Percentiles rank a stretch among this genome's conserved stretches.
Conservation (phyloP, 305 asterid species). For the Fraxinus angustifolia region DNA sequence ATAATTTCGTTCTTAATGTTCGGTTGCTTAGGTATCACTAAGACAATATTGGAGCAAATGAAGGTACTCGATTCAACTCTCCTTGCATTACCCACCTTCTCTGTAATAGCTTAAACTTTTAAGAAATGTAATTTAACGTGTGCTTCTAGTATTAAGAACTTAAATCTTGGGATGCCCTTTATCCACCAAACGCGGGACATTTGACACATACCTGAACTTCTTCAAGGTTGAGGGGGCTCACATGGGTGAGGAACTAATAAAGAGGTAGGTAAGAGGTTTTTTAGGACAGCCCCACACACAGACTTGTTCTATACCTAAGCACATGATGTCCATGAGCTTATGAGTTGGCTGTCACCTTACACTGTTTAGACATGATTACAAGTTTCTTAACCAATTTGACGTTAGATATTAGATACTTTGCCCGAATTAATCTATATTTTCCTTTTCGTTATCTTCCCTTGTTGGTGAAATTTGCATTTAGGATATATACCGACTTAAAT, state of each 20-base stretch:
- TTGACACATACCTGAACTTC: conserved; percentile 30
- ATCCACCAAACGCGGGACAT: conserved; percentile 41
- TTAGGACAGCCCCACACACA: conserved; percentile 51
- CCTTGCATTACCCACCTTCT: not conserved
- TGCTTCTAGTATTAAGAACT: not conserved
- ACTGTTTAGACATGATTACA: conserved; percentile 6
- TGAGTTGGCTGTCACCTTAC: conserved; percentile 48
- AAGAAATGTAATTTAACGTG: not conserved
- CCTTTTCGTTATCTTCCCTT: conserved; percentile 23
- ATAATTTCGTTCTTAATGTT: not conserved
- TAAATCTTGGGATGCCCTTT: conserved; percentile 3
- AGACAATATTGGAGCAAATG: not conserved
- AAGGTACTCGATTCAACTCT: not conserved
- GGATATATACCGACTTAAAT: conserved; percentile 19
- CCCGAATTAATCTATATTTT: conserved; percentile 7
- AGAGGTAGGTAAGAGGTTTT: conserved; percentile 49
- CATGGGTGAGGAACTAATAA: conserved; percentile 42
- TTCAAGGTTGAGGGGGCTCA: conserved; percentile 38
- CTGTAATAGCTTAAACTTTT: not conserved
- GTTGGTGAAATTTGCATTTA: conserved; percentile 6
- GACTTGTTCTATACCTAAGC: conserved; percentile 57
- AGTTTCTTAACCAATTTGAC: conserved; percentile 23
- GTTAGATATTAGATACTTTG: not conserved
- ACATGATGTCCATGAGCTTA: conserved; percentile 57
- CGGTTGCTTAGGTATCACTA: not conserved